A percentile compares a stretch with the other conserved stretches of the same genome.
Conservation (phyloP, 768 basidiomycete species). For the Kwoniella sp. region DNA sequence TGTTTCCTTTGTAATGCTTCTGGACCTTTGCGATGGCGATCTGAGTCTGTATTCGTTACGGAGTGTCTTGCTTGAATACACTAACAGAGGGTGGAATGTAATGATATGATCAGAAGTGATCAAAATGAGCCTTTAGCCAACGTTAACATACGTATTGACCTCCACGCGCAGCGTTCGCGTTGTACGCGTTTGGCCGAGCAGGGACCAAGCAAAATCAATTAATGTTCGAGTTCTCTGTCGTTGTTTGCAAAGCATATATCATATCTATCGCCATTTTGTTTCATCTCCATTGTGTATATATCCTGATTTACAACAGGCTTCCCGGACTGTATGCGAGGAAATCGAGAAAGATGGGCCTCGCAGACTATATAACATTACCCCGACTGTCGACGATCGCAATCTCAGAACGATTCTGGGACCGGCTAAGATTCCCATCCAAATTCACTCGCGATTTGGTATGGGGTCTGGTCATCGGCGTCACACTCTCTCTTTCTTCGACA, state of each 20-base stretch:
- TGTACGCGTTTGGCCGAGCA: neutral
- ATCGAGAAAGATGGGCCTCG: conserved; percentile 17
- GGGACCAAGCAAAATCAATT: neutral
- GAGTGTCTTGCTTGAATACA: too few species aligned
- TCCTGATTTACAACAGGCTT: too few species aligned
- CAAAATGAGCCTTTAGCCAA: too few species aligned
- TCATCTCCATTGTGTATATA: neutral
- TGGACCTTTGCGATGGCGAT: too few species aligned
- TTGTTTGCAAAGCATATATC: too few species aligned
- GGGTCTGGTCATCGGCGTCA: conserved; percentile 73
- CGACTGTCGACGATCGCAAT: neutral
- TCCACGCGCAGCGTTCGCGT: neutral
- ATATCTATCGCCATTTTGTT: too few species aligned
- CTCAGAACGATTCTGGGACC: conserved; percentile 23
- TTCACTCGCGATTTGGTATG: conserved; percentile 50
- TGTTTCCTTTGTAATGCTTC: too few species aligned
- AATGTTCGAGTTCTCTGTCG: neutral
- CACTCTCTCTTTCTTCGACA: conserved; percentile 72
- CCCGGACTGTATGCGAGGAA: too few species aligned
- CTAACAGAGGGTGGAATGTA: too few species aligned
- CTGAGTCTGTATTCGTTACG: too few species aligned
- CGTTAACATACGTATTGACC: neutral
- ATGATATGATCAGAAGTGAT: too few species aligned
- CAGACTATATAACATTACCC: conserved; percentile 12
- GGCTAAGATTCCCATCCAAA: conserved; percentile 28